Evolutionary conservation across 768 basidiomycete genomes (phyloP), one percentile per base, ranked within the genome.

Genomic region (Pulveroboletus frians): DNA sequence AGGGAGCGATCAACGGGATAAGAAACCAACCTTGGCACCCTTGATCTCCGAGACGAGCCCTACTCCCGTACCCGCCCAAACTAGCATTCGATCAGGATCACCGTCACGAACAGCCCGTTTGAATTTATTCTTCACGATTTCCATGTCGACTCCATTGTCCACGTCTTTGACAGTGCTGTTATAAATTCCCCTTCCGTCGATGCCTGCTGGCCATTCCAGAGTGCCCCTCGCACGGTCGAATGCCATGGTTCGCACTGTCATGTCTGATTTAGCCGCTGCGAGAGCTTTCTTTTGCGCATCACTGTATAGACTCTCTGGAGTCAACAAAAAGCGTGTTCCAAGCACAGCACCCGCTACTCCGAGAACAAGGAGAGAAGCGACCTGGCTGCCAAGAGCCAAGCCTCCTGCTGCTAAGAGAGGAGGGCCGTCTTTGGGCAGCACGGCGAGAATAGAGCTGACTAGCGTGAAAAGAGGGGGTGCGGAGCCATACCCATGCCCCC

Each of bases 381-480:
- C 61, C 47, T 90, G 84, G 0, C 71, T 61, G 15, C 88, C 86
- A 23, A 72, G 79, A 3, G 75, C 73, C 46, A 92, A 56, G 0
- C 89, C 90, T 27, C 90, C 90, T 3, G 90, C 88, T 14, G 81
- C 88, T 27, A 92, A 66, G 46, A 92, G 56, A 4, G 77, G 77
- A 0, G 80, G 79, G 4, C 72, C 69, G 31, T 65, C 65, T 31
- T 67, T 58, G 4, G 73, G 62, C 15, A 80, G 53, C 10, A 65
- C 69, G 32, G 73, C 64, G 37, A 81, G 66, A 55, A 88, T 71
- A 46, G 73, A 69, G 6, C 84, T 73, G 46, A 90, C 60, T 38
- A 91, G 70, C 13, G 76, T 78, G 47, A 81, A 65, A 46, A 86
- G 72, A 1, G 88, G 80, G 32, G 78, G 76, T 7, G 84, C 79